A percentile compares a stretch with the other conserved stretches of the same genome.
These are phyloP conservation scores for Colletotrichum liriopes DNA, from an alignment of 2,329 filamentous ascomycete species.

Conservation along the genomic window DNA sequence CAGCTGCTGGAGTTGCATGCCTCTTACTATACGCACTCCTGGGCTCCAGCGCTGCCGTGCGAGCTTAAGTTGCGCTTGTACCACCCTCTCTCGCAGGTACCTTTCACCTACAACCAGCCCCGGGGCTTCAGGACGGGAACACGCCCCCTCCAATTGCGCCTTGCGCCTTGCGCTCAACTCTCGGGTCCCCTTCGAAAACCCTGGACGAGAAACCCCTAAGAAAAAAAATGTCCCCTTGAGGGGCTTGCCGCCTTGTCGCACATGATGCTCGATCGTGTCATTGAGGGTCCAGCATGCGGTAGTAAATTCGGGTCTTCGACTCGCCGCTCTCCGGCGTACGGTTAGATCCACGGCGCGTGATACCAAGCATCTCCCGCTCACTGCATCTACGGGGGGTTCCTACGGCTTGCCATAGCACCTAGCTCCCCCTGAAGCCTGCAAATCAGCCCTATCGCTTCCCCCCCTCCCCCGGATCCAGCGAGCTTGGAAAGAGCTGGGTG, in stretches of 20 bases:
- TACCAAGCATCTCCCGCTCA: neutral
- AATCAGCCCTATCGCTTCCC: conserved; percentile 36
- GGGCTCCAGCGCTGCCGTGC: conserved; percentile 8
- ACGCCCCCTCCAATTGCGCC: conserved; percentile 33
- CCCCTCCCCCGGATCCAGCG: conserved; percentile 21
- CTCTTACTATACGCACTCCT: conserved; percentile 36
- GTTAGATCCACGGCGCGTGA: neutral
- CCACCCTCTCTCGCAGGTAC: conserved; percentile 30
- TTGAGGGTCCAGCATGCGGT: neutral
- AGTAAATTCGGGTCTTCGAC: neutral
- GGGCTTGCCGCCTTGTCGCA: neutral
- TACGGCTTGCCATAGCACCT: conserved; percentile 34
- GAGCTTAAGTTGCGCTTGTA: conserved; percentile 28
- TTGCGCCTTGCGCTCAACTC: conserved; percentile 27
- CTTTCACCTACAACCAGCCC: neutral
- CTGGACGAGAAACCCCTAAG: neutral
- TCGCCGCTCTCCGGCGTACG: neutral
- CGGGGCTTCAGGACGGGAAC: neutral
- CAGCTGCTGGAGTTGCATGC: conserved; percentile 11
- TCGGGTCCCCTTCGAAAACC: conserved; percentile 17
- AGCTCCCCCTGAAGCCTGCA: conserved; percentile 36
- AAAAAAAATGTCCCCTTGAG: neutral
- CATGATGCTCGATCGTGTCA: too few species aligned
- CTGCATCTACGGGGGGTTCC: conserved; percentile 4
- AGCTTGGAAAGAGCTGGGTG: conserved; percentile 11